These are phyloP conservation scores for Digitaria exilis DNA, from an alignment of 202 grass and related monocot species.

Conservation along the genomic window DNA sequence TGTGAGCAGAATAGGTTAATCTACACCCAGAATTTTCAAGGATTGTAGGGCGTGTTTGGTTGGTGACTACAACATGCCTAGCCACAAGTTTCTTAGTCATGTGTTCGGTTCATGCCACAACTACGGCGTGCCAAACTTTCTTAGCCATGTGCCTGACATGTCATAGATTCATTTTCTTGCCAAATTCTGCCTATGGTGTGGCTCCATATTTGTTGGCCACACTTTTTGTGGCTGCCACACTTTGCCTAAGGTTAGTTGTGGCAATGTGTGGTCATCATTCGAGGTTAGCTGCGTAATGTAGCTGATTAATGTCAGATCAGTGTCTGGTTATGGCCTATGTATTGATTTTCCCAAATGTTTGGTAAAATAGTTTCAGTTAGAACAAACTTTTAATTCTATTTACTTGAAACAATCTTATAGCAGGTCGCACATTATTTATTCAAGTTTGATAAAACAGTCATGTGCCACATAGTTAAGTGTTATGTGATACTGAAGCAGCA, in stretches of 20 bases:
- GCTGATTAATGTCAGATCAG: background rate
- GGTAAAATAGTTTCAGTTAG: background rate
- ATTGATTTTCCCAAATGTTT: background rate
- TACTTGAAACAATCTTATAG: background rate
- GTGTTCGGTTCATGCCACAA: too few species aligned
- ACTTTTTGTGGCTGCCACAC: too few species aligned
- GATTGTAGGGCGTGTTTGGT: background rate
- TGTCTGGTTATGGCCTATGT: background rate
- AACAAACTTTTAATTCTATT: background rate
- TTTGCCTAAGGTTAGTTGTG: too few species aligned
- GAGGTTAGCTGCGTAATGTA: background rate
- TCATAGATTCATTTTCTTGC: too few species aligned
- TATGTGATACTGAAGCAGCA: background rate
- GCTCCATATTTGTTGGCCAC: too few species aligned
- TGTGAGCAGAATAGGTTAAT: background rate
- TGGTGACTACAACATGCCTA: too few species aligned
- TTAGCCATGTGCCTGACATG: too few species aligned
- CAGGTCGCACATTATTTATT: background rate
- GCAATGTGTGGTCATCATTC: background rate
- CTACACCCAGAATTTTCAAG: background rate
- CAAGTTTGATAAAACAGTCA: slow-evolving; percentile 1
- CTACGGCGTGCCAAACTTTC: too few species aligned
- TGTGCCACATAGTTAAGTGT: slow-evolving; percentile 5
- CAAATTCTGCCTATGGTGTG: too few species aligned
- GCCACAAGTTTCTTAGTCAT: too few species aligned